A percentile compares a stretch with the other conserved stretches of the same genome.
These are phyloP conservation scores for Pouteria glomerata DNA, from an alignment of 148 eudicot genomes.

Conservation along the genomic window DNA sequence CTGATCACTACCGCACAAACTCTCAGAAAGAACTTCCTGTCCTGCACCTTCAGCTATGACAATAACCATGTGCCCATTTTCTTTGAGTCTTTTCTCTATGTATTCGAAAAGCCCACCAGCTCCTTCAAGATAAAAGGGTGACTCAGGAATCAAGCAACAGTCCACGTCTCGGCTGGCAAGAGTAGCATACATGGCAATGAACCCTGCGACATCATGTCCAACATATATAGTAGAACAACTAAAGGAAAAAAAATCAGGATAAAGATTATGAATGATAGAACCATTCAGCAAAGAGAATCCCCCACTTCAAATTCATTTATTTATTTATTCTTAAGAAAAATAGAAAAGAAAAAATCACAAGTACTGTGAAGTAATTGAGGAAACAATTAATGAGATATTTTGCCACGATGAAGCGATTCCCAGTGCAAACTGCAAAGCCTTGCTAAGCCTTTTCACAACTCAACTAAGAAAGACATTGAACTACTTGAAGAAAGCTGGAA, in stretches of 20 bases:
- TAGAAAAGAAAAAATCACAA: no score
- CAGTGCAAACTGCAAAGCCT: background rate
- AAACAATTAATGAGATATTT: no score
- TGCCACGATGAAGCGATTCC: background rate
- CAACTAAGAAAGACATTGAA: background rate
- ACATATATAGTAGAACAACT: background rate
- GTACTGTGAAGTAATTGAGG: no score
- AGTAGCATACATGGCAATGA: slow-evolving; percentile 94
- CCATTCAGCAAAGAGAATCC: background rate
- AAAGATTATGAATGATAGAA: no score
- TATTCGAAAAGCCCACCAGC: slow-evolving; percentile 75
- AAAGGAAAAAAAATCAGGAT: background rate
- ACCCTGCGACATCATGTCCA: slow-evolving; percentile 43
- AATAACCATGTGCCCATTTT: no score
- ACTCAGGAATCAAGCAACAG: slow-evolving; percentile 92
- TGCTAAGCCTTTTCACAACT: background rate
- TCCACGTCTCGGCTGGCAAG: slow-evolving; percentile 94
- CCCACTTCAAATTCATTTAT: no score
- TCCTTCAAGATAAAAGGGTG: slow-evolving; percentile 84
- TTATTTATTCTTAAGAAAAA: no score
- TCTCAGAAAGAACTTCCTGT: slow-evolving; percentile 42
- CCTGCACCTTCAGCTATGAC: no score
- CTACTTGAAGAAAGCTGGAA: background rate
- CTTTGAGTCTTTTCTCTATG: slow-evolving; percentile 62
- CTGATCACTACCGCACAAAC: slow-evolving; percentile 26